Base-by-base conservation (phyloP, 73 alveolate species). In the Blepharisma japonicum region DNA sequence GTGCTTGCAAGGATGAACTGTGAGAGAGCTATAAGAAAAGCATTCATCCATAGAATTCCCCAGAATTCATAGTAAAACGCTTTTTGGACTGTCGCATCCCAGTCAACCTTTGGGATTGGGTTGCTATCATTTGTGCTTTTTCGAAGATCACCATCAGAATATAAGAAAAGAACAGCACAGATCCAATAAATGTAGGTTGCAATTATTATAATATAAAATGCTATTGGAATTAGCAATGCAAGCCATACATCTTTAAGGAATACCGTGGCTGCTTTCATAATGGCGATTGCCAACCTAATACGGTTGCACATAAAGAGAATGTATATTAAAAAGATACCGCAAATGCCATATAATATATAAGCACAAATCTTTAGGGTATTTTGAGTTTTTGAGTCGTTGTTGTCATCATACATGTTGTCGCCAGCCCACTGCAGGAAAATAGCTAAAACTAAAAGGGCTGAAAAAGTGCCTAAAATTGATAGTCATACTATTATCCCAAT, bases 201-300 rank as follows among this genome's bases (percentile, higher is more conserved):
- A 68, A 79, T 82, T 23, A 82, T 48, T 45, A 88, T 38, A 56
- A 80, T 47, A 0, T 83, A 70, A 7, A 78, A 49, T 55, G 81
- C 61, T 51, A 82, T 86, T 11, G 94, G 90, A 50, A 88, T 80
- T 48, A 88, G 55, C 20, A 87, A 55, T 20, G 86, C 56, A 67
- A 77, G 46, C 80, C 87, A 79, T 20, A 74, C 86, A 56, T 85
- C 82, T 45, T 67, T 68, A 5, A 79, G 80, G 71, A 68, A 80
- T 25, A 53, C 46, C 5, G 86, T 82, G 56, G 89, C 87, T 23
- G 91, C 86, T 78, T 97, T 92, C 80, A 95, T 82, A 56, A 97
- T 83, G 6, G 98, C 98, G n/a, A 97, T 82, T 21, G 97, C 98
- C 56, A 95, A 83, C 86, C 98, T 84, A 47, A 97, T 94, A 81